Conservation (phyloP, 495 filamentous ascomycete species). For the Talaromyces adpressus region DNA sequence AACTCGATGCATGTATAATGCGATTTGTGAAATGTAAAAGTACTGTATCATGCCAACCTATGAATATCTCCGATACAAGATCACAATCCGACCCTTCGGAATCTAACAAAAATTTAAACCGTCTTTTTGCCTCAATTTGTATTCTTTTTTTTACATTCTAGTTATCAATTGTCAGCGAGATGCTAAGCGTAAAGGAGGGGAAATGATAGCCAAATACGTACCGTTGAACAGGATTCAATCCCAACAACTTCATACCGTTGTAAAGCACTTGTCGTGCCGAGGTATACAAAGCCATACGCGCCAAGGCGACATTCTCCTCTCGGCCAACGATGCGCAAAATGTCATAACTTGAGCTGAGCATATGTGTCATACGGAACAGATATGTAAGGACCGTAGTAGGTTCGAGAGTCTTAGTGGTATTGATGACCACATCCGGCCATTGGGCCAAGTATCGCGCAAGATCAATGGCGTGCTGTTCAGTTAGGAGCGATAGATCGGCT, state of each 20-base stretch:
- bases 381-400: slow-evolving; percentile 68
- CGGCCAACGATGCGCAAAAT: slow-evolving; percentile 72
- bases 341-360: slow-evolving; percentile 77
- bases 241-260: slow-evolving; percentile 80
- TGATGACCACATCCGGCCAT: slow-evolving; percentile 57
- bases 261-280: slow-evolving; percentile 67
- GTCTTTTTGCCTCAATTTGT: not conserved
- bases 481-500: slow-evolving; percentile 51
- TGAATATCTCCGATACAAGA: not conserved
- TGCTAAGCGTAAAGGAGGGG: slow-evolving; percentile 39
- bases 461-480: slow-evolving; percentile 48
- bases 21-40: not conserved
- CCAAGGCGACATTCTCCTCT: slow-evolving; percentile 61
- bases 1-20: not conserved
- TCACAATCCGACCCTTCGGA: slow-evolving; percentile 34
- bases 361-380: slow-evolving; percentile 84
- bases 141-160: slow-evolving; percentile 6
- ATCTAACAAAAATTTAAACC: slow-evolving; percentile 1
- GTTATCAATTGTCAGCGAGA: slow-evolving; percentile 14
- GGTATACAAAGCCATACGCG: slow-evolving; percentile 77
- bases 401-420: slow-evolving; percentile 57
- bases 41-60: not conserved
- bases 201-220: slow-evolving; percentile 13
- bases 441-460: slow-evolving; percentile 52
- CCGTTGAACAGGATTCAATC: slow-evolving; percentile 70